Conservation (phyloP, 805 yeast genomes). For the Ogataea methanolica region DNA sequence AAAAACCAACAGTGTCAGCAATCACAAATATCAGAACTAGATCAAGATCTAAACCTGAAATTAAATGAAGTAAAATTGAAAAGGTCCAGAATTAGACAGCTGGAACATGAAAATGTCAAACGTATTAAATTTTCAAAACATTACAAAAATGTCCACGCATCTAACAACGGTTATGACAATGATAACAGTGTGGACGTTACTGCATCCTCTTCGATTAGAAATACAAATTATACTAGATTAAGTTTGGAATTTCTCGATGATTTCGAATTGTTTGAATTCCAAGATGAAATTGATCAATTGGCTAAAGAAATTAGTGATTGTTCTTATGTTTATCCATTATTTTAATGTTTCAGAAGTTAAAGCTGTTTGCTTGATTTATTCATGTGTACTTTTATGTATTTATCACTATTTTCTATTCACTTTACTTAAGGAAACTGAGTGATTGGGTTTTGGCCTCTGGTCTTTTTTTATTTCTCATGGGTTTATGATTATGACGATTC, state of each 20-base stretch:
- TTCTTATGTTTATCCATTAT: too few species aligned
- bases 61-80: slow-evolving; percentile 1
- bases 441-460: too few species aligned
- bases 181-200: background rate
- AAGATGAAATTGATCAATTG: slow-evolving; percentile 16
- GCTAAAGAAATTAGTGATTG: slow-evolving; percentile 11
- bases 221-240: background rate
- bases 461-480: too few species aligned
- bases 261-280: slow-evolving; percentile 17
- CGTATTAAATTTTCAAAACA: background rate
- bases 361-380: too few species aligned
- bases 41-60: slow-evolving; percentile 2
- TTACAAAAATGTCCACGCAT: background rate
- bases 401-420: too few species aligned
- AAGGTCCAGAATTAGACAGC: background rate
- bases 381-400: background rate
- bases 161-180: background rate
- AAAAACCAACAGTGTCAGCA: background rate
- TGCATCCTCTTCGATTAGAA: background rate
- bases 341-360: too few species aligned
- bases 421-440: too few species aligned
- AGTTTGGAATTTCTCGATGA: slow-evolving; percentile 12
- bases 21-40: slow-evolving; percentile 1
- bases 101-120: background rate
- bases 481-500: too few species aligned